A percentile compares a stretch with the other conserved stretches of the same genome.
These are phyloP conservation scores for Aurifilum marmelostoma DNA, from an alignment of 2,329 filamentous ascomycete genomes.

Conservation along the genomic window DNA sequence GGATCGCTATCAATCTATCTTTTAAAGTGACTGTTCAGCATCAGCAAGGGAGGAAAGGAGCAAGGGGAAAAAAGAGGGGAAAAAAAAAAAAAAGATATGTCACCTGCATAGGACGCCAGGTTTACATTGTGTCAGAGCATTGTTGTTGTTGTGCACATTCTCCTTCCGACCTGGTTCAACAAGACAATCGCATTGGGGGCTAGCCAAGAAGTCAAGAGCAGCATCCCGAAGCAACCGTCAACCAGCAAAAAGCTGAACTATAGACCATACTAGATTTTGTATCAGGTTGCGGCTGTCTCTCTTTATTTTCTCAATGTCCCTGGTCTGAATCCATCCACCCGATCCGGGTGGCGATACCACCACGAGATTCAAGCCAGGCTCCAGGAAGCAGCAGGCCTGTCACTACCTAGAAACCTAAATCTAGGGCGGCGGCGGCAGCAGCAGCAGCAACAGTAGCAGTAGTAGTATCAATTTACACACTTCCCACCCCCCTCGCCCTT, in stretches of 20 bases:
- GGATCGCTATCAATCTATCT: too few species aligned
- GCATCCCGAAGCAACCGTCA: neutral
- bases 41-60: neutral
- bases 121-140: neutral
- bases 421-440: neutral
- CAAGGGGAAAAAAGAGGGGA: too few species aligned
- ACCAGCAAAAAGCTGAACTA: neutral
- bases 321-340: neutral
- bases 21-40: too few species aligned
- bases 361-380: neutral
- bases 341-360: neutral
- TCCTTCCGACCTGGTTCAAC: too few species aligned
- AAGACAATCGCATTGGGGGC: neutral
- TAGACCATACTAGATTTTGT: neutral
- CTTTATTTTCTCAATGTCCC: neutral
- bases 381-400: slow-evolving; percentile 3
- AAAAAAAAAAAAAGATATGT: too few species aligned
- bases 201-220: neutral
- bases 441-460: neutral
- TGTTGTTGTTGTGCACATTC: too few species aligned
- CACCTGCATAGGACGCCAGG: neutral
- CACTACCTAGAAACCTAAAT: neutral
- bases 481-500: neutral
- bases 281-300: neutral
- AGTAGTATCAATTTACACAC: neutral